Base-by-base conservation (phyloP, 495 filamentous ascomycete species). In the Usnea hakonensis region DNA sequence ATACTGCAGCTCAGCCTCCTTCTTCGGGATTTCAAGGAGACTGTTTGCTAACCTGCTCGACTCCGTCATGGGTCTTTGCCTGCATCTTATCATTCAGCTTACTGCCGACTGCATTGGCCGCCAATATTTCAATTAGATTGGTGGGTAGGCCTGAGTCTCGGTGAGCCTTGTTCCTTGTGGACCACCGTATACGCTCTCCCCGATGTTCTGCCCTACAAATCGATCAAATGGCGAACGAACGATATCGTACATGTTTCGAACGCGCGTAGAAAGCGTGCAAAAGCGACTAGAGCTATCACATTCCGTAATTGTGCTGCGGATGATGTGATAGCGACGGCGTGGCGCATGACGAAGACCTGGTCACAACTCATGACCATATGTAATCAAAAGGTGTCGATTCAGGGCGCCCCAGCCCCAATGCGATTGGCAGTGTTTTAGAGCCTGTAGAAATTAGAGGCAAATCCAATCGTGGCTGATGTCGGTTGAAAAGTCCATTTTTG, bases 261-360 rank as follows among this genome's bases (percentile, higher is more conserved):
- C 16, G 14, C 28, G 48, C 48, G 48, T 52, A 52, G 48, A 52
- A 52, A 28, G 48, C 48, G 48, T 52, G 48, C 30, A 28, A 52
- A 28, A 32, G 48, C 26, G 48, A 52, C 55, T 30, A 57, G 36
- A 54, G 35, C 41, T 54, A 48, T 53, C 53, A 55, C 26, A 54
- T 32, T 40, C 40, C 46, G 26, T 30, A 54, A 55, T 23, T 55
- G 23, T 52, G 40, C 48, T 57, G 60, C 53, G 53, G 60, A 53
- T 62, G 60, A 54, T 62, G 55, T 54, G 53, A 62, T 46, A 38
- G 55, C 41, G 43, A 48, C 30, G 32, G 60, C 33, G 53, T 37
- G 54, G 60, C 60, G 53, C 60, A 55, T 32, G 35, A 35, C 37
- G 40, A 38, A 32, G 53, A 62, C 38, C 53, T 38, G 60, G 60